Conservation (phyloP, 352 stramenopile species). For the Aphanomyces stellatus region DNA sequence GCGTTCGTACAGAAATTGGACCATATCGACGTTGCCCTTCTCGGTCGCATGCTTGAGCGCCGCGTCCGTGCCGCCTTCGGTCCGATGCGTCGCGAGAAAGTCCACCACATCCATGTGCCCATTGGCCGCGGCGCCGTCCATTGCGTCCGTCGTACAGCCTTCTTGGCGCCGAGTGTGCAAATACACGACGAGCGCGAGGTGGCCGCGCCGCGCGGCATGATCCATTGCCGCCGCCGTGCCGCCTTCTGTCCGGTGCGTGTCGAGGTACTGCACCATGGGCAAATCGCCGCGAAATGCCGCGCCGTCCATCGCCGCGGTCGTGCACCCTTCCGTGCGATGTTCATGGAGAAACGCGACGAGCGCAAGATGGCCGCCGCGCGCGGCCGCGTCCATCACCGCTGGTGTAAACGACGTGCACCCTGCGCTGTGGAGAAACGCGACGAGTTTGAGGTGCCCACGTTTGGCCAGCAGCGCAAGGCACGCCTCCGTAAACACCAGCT, state of each 20-base stretch:
- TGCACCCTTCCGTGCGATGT: slow-evolving; percentile 16
- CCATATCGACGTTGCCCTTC: slow-evolving; percentile 14
- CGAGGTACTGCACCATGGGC: background rate
- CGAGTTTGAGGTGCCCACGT: slow-evolving; percentile 11
- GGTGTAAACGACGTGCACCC: slow-evolving; percentile 1
- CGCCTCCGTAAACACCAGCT: background rate
- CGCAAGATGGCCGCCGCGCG: slow-evolving; percentile 18
- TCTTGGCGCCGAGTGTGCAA: background rate
- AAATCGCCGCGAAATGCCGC: background rate
- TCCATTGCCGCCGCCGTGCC: background rate
- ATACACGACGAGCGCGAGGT: background rate
- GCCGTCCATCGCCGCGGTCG: background rate
- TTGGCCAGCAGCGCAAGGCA: background rate
- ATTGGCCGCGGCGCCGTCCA: background rate
- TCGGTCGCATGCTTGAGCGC: background rate
- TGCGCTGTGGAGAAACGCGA: slow-evolving; percentile 14
- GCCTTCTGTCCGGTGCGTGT: background rate
- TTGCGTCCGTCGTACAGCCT: background rate
- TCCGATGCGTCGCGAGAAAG: background rate
- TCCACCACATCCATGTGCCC: background rate
- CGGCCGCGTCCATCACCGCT: slow-evolving; percentile 24
- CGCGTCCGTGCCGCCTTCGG: background rate
- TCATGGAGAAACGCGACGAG: slow-evolving; percentile 22
- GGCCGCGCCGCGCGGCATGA: background rate
- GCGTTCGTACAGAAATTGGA: background rate